Evolutionary conservation across 306 rosid species (phyloP), one percentile per base, ranked within the genome.

Genomic region (Castanospermum australe): DNA sequence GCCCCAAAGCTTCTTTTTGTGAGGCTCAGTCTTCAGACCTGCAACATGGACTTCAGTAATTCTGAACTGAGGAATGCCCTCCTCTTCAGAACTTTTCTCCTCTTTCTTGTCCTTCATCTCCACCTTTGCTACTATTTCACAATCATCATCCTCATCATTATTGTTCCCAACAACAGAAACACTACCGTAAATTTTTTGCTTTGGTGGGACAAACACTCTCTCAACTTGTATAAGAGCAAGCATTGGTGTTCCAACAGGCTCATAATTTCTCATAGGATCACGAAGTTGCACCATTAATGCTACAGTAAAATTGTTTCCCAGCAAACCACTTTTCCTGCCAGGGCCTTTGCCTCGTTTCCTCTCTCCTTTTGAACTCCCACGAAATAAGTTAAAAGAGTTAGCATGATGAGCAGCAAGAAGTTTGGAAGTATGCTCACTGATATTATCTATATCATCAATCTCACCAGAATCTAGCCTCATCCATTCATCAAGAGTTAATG

Each of bases 361-460:
- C 71, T 89, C 93, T 65, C 90, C 95, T 52, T 81, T 88, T 4
- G 88, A 71, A 63, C 85, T 84, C 60, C 89, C 87, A 12, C 83
- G 88, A 70, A 87, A 76, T 25, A 75, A 80, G 69, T 91, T 96
- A 61, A 91, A 80, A 42, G 96, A 86, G 69, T 91, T 88, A 32
- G 96, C 99, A 85, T 91, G 96, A 87, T 95, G 94, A 3, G 99
- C 97, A 0, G 93, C 98, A 62, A 95, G 99, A 61, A 93, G 86
- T 76, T 89, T 85, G 38, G 92, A 85, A 56, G 97, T 95, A 57
- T 78, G 94, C 73, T 91, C 99, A 56, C 98, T 91, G 81, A 90
- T 91, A 69, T 83, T 81, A 50, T 88, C 93, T 71, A 86, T 91
- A 81, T 92, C 98, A 70, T 85, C 97, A 39, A 95, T 83, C 71